Percentiles rank a stretch among this genome's conserved stretches.
phyloP scores from a whole-genome alignment of 83 land plant genomes.

The Picea abies region DNA sequence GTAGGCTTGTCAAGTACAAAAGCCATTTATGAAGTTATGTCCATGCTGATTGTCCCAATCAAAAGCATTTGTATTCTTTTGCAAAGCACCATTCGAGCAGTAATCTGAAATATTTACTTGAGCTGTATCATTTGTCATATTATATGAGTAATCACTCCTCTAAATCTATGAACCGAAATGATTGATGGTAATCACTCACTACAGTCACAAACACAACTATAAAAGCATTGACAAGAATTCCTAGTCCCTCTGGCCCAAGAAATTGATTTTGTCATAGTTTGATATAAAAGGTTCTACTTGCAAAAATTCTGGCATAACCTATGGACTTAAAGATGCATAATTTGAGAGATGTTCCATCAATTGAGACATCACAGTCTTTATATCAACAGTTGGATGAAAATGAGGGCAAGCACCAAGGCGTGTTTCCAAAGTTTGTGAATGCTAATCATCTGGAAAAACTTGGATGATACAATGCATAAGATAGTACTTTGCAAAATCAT shows the following conservation, averaged over 20 bases:
- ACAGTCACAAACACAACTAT: too few species aligned
- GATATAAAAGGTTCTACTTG: conserved; percentile 88
- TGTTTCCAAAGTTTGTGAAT: conserved; percentile 92
- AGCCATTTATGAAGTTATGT: too few species aligned
- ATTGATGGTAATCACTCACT: too few species aligned
- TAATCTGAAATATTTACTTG: background rate
- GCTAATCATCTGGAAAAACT: conserved; percentile 99
- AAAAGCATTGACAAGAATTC: too few species aligned
- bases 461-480: conserved; percentile 98
- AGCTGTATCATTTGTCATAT: background rate
- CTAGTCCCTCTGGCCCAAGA: too few species aligned
- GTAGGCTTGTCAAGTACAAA: too few species aligned
- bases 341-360: conserved; percentile 97
- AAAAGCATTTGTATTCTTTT: background rate
- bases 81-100: background rate
- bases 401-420: conserved; percentile 95
- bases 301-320: conserved; percentile 92
- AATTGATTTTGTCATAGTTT: too few species aligned
- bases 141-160: too few species aligned
- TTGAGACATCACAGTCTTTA: conserved; percentile 95
- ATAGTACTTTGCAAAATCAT: conserved; percentile 94
- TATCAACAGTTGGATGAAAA: conserved; percentile 93
- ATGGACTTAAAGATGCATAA: conserved; percentile 93
- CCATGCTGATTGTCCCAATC: background rate
- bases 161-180: too few species aligned